These are phyloP conservation scores for Holtermannia corniformis DNA, from an alignment of 768 basidiomycete genomes.

Conservation along the genomic window DNA sequence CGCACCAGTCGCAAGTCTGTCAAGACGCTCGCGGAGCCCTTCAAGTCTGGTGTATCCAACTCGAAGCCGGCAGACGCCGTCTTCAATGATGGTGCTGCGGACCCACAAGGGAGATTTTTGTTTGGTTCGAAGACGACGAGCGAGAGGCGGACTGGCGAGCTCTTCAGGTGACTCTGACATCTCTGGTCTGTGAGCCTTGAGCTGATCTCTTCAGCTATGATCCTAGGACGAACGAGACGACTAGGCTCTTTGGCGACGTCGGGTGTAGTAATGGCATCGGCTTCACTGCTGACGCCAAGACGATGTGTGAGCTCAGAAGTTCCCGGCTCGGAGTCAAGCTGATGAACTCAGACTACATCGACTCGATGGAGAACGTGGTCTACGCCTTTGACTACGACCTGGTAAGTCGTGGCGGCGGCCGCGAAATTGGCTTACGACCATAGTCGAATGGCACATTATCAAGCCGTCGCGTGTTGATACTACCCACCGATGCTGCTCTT, in stretches of 20 bases:
- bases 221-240: conserved; percentile 19
- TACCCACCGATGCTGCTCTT: background rate
- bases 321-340: background rate
- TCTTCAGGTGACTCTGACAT: conserved; percentile 16
- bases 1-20: conserved; percentile 8
- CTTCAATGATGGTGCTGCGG: conserved; percentile 38
- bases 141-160: conserved; percentile 7
- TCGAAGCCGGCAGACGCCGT: conserved; percentile 12
- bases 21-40: conserved; percentile 14
- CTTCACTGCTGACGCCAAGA: conserved; percentile 30
- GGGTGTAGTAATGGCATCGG: conserved; percentile 36
- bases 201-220: conserved; percentile 19
- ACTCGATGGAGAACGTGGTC: conserved; percentile 24
- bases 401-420: background rate
- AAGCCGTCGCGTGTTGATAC: background rate
- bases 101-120: conserved; percentile 31
- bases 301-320: conserved; percentile 27
- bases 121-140: conserved; percentile 22
- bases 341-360: conserved; percentile 31
- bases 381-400: conserved; percentile 22
- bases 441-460: background rate
- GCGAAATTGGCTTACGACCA: background rate
- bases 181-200: background rate
- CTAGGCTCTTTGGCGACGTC: conserved; percentile 20
- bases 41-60: conserved; percentile 8